phyloP scores from a whole-genome alignment of 2,329 filamentous ascomycete genomes.

The Phyllosticta citrichinensis region DNA sequence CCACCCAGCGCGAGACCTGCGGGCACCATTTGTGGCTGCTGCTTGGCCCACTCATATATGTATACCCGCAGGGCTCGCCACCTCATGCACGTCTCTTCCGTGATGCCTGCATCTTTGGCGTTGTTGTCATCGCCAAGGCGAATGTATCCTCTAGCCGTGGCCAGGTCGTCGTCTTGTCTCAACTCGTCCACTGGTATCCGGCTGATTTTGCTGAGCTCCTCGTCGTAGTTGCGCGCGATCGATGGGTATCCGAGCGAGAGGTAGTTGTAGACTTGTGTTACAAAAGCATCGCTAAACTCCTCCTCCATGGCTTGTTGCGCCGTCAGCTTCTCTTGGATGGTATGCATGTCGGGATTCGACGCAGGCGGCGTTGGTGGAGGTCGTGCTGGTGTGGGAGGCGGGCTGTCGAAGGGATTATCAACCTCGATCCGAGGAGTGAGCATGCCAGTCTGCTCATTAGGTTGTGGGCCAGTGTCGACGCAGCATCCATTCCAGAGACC shows the following conservation, averaged over 20 bases:
- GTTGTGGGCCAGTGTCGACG: slow-evolving; percentile 29
- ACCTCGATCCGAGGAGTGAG: slow-evolving; percentile 37
- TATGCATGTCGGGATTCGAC: slow-evolving; percentile 26
- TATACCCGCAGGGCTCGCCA: slow-evolving; percentile 81
- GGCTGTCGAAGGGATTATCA: slow-evolving; percentile 34
- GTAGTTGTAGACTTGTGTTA: slow-evolving; percentile 97
- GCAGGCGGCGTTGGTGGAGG: slow-evolving; percentile 28
- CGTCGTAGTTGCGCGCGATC: slow-evolving; percentile 71
- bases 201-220: slow-evolving; percentile 75
- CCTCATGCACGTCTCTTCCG: slow-evolving; percentile 50
- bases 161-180: slow-evolving; percentile 56
- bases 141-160: slow-evolving; percentile 63
- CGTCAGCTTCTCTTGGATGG: slow-evolving; percentile 31
- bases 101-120: slow-evolving; percentile 40
- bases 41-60: slow-evolving; percentile 79
- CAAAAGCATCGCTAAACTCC: slow-evolving; percentile 75
- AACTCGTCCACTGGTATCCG: slow-evolving; percentile 59
- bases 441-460: slow-evolving; percentile 37
- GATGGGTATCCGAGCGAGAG: slow-evolving; percentile 85
- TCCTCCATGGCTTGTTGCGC: slow-evolving; percentile 39
- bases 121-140: slow-evolving; percentile 39
- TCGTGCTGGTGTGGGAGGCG: slow-evolving; percentile 25
- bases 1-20: slow-evolving; percentile 21
- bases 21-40: slow-evolving; percentile 61
- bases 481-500: slow-evolving; percentile 75